Evolutionary conservation across 2,329 filamentous ascomycete genomes (phyloP), one percentile per base, ranked within the genome.

Genomic region (Epichloe gansuensis): DNA sequence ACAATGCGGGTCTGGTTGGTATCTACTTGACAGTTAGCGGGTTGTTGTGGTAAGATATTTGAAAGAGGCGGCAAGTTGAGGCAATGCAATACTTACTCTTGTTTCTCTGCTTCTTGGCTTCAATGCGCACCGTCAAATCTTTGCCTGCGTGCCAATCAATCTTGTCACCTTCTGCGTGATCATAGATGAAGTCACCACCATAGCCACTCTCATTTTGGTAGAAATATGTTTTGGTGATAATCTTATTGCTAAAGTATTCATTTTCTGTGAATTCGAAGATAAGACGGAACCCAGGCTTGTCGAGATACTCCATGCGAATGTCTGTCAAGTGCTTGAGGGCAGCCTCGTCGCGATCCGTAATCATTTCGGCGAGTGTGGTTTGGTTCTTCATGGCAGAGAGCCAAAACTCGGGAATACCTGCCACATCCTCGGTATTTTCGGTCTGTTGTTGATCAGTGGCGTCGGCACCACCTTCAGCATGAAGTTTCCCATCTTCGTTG

Each of bases 381-480:
- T 96, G 91, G 77, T 98, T 98, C 81, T 98, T 98, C 91, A 98
- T 97, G 61, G 94, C 91, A 56, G 91, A 96, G 49, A 98, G 79
- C 93, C 93, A 98, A 80, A 98, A 98, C 73, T 98, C 93, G 57
- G 93, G 93, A 57, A 98, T 96, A 70, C 93, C 93, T 63, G 82
- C 77, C 58, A 85, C 68, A 39, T 70, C 59, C 61, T 78, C 73
- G 51, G 72, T 67, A 59, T 80, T 74, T 58, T 82, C 76, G 50
- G 75, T 71, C 56, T 82, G 74, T 64, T 77, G 72, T 63, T 81
- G 77, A 47, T 68, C 61, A 63, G 76, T 72, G 64, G 82, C 77
- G 55, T 71, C 68, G 51, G 77, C 74, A 23, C 74, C 74, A 47
- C 78, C 74, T 53, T 79, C 75, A 17, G 83, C 82, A 47, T 89